Base-by-base conservation (phyloP, 129 eudicot species). In the Flaveria trinervia region DNA sequence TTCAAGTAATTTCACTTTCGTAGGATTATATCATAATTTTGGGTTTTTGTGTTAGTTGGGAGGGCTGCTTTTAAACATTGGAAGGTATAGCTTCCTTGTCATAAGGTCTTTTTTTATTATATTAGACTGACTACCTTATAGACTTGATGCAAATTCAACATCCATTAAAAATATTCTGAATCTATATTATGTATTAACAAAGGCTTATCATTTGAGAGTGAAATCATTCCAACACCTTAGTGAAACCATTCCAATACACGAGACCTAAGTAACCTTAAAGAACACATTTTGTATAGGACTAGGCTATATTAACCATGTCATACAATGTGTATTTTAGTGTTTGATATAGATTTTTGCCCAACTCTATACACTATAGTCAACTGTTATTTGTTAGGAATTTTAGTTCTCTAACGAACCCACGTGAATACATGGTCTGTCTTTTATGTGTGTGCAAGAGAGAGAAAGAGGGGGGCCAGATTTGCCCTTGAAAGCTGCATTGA, bases 401-500 rank as follows among this genome's bases (percentile, higher is more conserved):
- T 62, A 72, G 25, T 39, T 68, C 33, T n/a, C 73, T 59, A 25
- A 65, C 59, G 49, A 73, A 73, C 74, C 83, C 79, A 80, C 84
- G 79, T 80, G 83, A 54, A 41, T 28, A 26, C 70, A 18, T 79
- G 55, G 20, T 14, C 8, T 60, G 68, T 39, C 68, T 51, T 33
- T 64, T 20, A 9, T 30, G 9, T 55, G 13, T 60, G 51, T 66
- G n/a, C 16, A 68, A 25, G 48, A 22, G 60, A 20, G 61, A 25
- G 28, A 62, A 16, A 33, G 70, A 70, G 51, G 61, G 70, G 23
- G 75, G 66, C 25, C 54, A 62, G 61, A 28, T 78, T 62, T 74
- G 77, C 73, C 84, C 86, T 82, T 71, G 82, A 84, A 74, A 62
- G 72, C 59, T 30, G 84, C 83, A 79, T 85, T 78, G 72, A 80